Base-by-base conservation (phyloP, 1,139 yeast species). In the Groenewaldozyma auringiensis region DNA sequence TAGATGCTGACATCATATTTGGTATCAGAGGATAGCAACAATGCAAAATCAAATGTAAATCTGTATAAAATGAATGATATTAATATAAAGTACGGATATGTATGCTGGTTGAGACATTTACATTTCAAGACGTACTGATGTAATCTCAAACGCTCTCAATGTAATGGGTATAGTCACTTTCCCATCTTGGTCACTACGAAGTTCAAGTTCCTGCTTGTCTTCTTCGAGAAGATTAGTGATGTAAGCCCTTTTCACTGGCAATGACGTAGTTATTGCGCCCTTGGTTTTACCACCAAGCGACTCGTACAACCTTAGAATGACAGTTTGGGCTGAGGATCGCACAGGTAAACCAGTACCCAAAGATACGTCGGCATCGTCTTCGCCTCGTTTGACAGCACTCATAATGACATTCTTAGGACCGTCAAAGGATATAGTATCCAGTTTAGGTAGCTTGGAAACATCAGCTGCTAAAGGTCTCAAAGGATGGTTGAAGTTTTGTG, bases 361-460 rank as follows among this genome's bases (percentile, higher is more conserved):
- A 43, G 35, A 66, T 48, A 64, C 61, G 45, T 75, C 83, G 29
- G 63, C 68, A 61, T 89, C 96, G 59, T 84, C 88, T 60, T 89
- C 96, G 17, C 87, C 88, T 56, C 96, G 76, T 67, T 92, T 89
- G 44, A 92, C 66, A 53, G 87, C 83, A 3, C 92, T 79, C 46
- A 92, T 66, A 17, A 88, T 72, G 48, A 88, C 69, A 47, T 81
- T 79, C 9, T 67, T 65, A 44, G 74, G 78, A 21, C 84, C 84
- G 9, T 63, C 47, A 37, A 64, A 57, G 6, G 55, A 56, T 41
- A 65, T 60, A 41, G 64, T 57, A 25, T 47, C 50, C 33, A 59
- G 44, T n/a, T 48, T 43, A 27, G 49, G 44, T 46, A 52, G 44
- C 46, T 47, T n/a, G 17, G 47, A 46, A 2, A 21, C 44, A 22